Evolutionary conservation across 1,284 basidiomycete genomes (phyloP), one percentile per base, ranked within the genome.

Genomic region (Heterobasidion parviporum): DNA sequence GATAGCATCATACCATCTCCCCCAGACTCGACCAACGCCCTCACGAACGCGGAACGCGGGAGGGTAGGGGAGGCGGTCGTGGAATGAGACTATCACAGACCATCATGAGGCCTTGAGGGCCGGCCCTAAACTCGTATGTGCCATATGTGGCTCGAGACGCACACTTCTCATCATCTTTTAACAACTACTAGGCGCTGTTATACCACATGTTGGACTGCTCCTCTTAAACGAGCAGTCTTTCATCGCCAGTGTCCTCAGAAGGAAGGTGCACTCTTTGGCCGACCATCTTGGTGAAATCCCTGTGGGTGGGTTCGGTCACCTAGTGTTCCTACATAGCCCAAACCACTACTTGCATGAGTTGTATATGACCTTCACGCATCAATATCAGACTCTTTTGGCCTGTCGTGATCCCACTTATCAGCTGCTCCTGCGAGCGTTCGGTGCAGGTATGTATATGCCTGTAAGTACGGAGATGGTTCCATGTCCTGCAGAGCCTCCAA

Each of bases 291-390:
- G 61, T 59, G 16, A n/a, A 51, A 58, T 55, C 57, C 47, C 57
- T 60, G 56, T 62, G 60, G 60, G 59, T 58, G 59, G 32, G 52
- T 33, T 38, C 54, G 52, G 61, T 60, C 61, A 60, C 59, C 59
- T 62, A 47, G 60, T 55, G 59, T 56, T 54, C 60, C 57, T 53
- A 62, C 60, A 62, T 47, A 6, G 14, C 26, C 8, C 10, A 5
- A 9, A 26, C 26, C 26, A 26, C 26, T 26, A 26, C 26, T 6
- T 26, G n/a, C n/a, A n/a, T n/a, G n/a, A n/a, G n/a, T n/a, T n/a
- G 26, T 26, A 26, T 26, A 26, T 26, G 26, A 26, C 26, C 26
- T 6, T 26, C 26, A 26, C 26, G 5, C 26, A 26, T 5, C 5
- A 26, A 6, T 26, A 5, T 4, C 26, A 26, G 26, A 26, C 4